Conservation (phyloP, 1,139 yeast species). For the Yamadazyma blattariae region DNA sequence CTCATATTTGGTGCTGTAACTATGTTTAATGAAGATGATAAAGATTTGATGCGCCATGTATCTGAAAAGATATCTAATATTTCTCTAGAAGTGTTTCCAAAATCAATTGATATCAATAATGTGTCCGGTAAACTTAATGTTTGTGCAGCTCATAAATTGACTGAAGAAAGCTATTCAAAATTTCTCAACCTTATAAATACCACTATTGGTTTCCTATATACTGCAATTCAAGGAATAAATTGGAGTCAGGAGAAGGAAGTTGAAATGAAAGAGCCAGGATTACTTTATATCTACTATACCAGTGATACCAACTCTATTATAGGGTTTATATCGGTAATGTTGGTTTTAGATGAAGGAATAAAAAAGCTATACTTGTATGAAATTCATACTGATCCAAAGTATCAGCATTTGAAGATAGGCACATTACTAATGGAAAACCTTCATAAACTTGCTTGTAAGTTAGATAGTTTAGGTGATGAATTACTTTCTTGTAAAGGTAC, state of each 20-base stretch:
- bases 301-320: slow-evolving; percentile 14
- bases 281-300: slow-evolving; percentile 34
- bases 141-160: slow-evolving; percentile 7
- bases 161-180: slow-evolving; percentile 4
- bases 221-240: slow-evolving; percentile 28
- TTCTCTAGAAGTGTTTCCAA: slow-evolving; percentile 16
- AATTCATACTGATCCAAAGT: slow-evolving; percentile 39
- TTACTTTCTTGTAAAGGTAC: slow-evolving; percentile 22
- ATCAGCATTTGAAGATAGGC: slow-evolving; percentile 35
- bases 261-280: slow-evolving; percentile 47
- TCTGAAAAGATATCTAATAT: slow-evolving; percentile 14
- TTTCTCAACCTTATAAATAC: slow-evolving; percentile 25
- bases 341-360: slow-evolving; percentile 27
- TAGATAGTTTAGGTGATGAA: slow-evolving; percentile 11
- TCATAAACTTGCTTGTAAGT: slow-evolving; percentile 21
- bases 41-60: slow-evolving; percentile 14
- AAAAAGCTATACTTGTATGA: slow-evolving; percentile 52
- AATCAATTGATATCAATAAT: background rate
- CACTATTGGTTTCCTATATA: slow-evolving; percentile 32
- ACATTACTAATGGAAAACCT: slow-evolving; percentile 26
- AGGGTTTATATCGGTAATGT: slow-evolving; percentile 43
- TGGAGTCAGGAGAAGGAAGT: slow-evolving; percentile 44
- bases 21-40: slow-evolving; percentile 21
- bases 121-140: slow-evolving; percentile 1
- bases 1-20: no score